Conservation (phyloP, 768 basidiomycete genomes). For the Glaciozyma martinii region DNA sequence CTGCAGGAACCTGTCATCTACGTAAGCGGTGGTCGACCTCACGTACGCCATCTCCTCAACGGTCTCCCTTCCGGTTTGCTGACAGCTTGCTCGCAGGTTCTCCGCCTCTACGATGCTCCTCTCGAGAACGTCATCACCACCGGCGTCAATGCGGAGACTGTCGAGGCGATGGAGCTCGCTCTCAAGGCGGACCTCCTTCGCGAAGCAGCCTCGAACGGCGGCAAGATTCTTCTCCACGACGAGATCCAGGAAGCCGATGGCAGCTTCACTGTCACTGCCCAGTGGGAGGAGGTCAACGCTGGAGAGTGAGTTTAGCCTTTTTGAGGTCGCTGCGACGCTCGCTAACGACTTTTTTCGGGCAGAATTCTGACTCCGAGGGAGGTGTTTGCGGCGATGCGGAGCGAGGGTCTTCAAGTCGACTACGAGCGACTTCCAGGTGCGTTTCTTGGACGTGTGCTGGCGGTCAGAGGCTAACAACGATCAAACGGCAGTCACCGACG, state of each 20-base stretch:
- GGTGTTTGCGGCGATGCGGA: slow-evolving; percentile 29
- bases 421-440: slow-evolving; percentile 26
- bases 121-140: slow-evolving; percentile 97
- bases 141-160: slow-evolving; percentile 78
- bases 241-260: slow-evolving; percentile 91
- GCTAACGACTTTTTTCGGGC: slow-evolving; percentile 41
- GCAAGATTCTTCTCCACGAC: slow-evolving; percentile 83
- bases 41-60: slow-evolving; percentile 7
- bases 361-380: slow-evolving; percentile 72
- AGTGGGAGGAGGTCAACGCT: slow-evolving; percentile 74
- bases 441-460: slow-evolving; percentile 43
- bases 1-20: slow-evolving; percentile 56
- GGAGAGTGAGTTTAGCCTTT: slow-evolving; percentile 15
- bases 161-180: slow-evolving; percentile 54
- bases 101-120: slow-evolving; percentile 76
- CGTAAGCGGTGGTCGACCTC: slow-evolving; percentile 50
- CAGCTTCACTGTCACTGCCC: slow-evolving; percentile 77
- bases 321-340: neutral
- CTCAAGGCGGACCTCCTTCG: slow-evolving; percentile 80
- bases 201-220: slow-evolving; percentile 56
- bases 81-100: slow-evolving; percentile 57
- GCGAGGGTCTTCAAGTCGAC: slow-evolving; percentile 66
- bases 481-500: slow-evolving; percentile 90
- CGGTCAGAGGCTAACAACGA: slow-evolving; percentile 55
- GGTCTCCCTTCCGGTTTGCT: neutral